Evolutionary conservation across 495 filamentous ascomycete species (phyloP), one percentile per base, ranked within the genome.

Genomic region (Penicillium ucsense): DNA sequence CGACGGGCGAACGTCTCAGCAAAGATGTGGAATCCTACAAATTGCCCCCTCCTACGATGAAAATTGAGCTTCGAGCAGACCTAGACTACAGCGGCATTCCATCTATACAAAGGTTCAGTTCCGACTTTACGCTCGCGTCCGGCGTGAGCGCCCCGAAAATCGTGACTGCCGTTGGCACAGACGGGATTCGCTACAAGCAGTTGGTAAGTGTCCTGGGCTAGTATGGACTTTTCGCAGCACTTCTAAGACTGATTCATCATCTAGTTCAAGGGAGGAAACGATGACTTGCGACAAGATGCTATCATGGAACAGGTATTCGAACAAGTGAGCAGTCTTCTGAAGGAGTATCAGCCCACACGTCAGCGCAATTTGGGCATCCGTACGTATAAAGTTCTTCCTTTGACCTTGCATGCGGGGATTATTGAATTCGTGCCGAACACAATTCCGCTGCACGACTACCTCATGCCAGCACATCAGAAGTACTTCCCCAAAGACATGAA

Each of bases 291-390:
- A n/a, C 92, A 99, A 68, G 92, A 99, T 59, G 88, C 92, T 11
- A 99, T 99, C 68, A 99, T 99, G 94, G 94, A 97, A 63, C 92
- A 99, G 67, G 92, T 99, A 31, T 99, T 97, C 66, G 88, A 87
- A 41, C 87, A 95, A 76, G 92, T 96, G 31, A 94, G 85, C 57
- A 83, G 84, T 46, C 81, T 97, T 4, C 74, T 99, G 28, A 84
- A 85, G 65, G 83, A 84, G 28, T 85, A 95, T 55, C 80, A 85
- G 41, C 80, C 84, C 8, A 95, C 94, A 5, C 82, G 86, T 7
- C 89, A 94, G 55, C 84, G 92, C 2, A 86, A 91, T 52, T 74
- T 99, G 20, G 81, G 81, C 3, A 89, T 99, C 56, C 72, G 92
- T 31, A 95, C 92, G 1, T 99, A 99, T 74, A 95, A 95, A 61